These are phyloP conservation scores for Plantago lanceolata DNA, from an alignment of 305 asterid genomes.

Conservation along the genomic window DNA sequence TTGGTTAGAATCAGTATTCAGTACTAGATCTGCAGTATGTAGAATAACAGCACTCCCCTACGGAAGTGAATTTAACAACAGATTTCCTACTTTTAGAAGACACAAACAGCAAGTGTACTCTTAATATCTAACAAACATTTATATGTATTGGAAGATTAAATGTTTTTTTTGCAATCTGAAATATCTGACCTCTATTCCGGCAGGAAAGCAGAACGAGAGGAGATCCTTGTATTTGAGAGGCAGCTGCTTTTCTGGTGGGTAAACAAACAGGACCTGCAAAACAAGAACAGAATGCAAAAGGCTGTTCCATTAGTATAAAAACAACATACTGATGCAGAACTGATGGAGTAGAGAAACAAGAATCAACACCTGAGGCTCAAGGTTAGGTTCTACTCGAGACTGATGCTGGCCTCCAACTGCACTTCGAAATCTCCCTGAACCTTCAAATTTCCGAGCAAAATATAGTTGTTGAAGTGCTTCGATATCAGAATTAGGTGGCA, in stretches of 20 bases:
- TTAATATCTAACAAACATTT: too few species aligned
- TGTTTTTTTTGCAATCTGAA: too few species aligned
- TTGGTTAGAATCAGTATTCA: slow-evolving; percentile 18
- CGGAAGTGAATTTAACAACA: slow-evolving; percentile 8
- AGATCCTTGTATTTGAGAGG: slow-evolving; percentile 95
- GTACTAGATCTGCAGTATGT: slow-evolving; percentile 4
- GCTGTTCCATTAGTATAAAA: too few species aligned
- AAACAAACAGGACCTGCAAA: slow-evolving; percentile 92
- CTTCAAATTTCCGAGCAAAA: slow-evolving; percentile 74
- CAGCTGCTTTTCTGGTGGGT: slow-evolving; percentile 96
- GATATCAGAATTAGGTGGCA: slow-evolving; percentile 85
- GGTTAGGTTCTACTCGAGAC: slow-evolving; percentile 89
- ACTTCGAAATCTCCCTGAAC: slow-evolving; percentile 74
- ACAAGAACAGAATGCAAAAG: too few species aligned
- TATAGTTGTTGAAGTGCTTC: slow-evolving; percentile 84
- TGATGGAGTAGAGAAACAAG: slow-evolving; percentile 12
- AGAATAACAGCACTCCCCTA: slow-evolving; percentile 18
- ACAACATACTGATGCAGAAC: slow-evolving; percentile 3
- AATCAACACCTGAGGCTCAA: slow-evolving; percentile 86
- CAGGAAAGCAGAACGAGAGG: slow-evolving; percentile 94
- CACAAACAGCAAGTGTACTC: too few species aligned
- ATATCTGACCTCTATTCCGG: slow-evolving; percentile 72
- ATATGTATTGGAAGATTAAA: too few species aligned
- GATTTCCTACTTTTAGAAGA: too few species aligned
- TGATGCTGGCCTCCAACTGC: slow-evolving; percentile 75